Evolutionary conservation across 73 alveolate species (phyloP).

Genomic region (Paramecium bursaria): DNA sequence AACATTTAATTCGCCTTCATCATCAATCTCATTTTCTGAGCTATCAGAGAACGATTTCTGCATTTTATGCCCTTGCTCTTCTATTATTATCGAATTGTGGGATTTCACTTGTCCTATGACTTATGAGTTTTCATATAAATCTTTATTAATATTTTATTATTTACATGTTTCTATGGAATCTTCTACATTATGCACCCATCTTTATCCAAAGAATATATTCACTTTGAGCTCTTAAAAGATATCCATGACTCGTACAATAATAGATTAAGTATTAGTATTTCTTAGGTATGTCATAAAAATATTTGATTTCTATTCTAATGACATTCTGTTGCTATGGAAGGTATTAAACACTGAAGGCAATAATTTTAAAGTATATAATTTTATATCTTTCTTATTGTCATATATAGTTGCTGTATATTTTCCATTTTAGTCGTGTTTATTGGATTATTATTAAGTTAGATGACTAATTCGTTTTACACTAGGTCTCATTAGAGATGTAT

Average conservation of each 20-base stretch:
- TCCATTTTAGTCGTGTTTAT: not conserved
- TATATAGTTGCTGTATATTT: not conserved
- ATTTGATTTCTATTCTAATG: slow-evolving; percentile 9
- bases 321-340: not conserved
- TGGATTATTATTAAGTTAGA: not conserved
- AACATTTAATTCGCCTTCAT: not conserved
- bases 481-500: not conserved
- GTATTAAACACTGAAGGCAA: not conserved
- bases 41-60: no score
- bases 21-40: not conserved
- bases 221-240: slow-evolving; percentile 5
- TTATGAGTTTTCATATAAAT: slow-evolving; percentile 6
- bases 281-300: slow-evolving; percentile 11
- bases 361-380: not conserved
- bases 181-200: slow-evolving; percentile 8
- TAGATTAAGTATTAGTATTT: not conserved
- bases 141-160: not conserved
- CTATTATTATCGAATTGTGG: no score
- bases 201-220: not conserved
- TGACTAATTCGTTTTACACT: not conserved
- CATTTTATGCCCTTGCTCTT: no score
- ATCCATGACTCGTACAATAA: slow-evolving; percentile 5
- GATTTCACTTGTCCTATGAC: not conserved
- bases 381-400: not conserved
- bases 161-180: slow-evolving; percentile 48